Conservation (phyloP, 2,329 filamentous ascomycete species). For the Alternaria sp. region DNA sequence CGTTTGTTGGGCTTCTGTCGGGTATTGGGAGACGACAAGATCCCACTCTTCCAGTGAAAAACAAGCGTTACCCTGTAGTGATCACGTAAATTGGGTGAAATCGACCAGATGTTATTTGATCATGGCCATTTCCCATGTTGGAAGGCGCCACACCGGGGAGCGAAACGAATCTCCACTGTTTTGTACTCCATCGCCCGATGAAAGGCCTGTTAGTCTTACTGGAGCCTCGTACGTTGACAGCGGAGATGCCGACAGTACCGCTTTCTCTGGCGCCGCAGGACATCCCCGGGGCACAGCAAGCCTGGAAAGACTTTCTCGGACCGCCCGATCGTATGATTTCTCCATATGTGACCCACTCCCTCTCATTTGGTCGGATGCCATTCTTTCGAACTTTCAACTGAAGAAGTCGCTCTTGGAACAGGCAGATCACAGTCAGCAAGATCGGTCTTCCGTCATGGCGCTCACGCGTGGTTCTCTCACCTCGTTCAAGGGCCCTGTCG, state of each 20-base stretch:
- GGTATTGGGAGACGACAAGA: background rate
- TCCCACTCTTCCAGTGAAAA: background rate
- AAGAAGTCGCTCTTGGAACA: background rate
- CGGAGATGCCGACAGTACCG: background rate
- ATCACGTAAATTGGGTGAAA: background rate
- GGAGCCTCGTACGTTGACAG: background rate
- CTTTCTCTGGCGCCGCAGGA: background rate
- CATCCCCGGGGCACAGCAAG: background rate
- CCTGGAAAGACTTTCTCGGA: background rate
- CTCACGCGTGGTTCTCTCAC: background rate
- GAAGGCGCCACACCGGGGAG: background rate
- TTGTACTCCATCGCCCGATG: constrained; percentile 6
- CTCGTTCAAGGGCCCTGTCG: background rate
- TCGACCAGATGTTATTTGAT: background rate
- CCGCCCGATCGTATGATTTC: background rate
- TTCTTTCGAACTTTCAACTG: background rate
- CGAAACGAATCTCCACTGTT: constrained; percentile 1
- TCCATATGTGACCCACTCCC: background rate
- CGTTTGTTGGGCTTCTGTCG: background rate
- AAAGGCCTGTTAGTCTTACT: background rate
- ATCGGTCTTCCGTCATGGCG: background rate
- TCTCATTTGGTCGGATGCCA: background rate
- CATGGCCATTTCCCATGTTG: background rate
- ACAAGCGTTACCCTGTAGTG: background rate
- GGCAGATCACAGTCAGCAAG: background rate